These are phyloP conservation scores for Phytophthora pini DNA, from an alignment of 352 stramenopile species.

Conservation along the genomic window DNA sequence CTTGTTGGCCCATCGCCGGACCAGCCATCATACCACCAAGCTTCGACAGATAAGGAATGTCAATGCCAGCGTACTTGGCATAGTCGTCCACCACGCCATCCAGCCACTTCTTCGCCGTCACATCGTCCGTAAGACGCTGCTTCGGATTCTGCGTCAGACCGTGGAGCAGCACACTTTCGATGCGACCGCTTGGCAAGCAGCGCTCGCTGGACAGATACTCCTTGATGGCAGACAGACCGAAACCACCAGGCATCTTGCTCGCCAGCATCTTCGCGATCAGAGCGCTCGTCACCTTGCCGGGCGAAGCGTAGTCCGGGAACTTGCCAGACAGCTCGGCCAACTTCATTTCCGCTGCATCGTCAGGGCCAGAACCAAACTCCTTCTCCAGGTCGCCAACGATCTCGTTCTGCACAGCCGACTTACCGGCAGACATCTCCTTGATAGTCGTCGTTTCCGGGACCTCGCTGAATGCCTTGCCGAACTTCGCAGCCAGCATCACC, in stretches of 20 bases:
- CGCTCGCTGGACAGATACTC: conserved; percentile 75
- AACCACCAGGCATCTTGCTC: conserved; percentile 85
- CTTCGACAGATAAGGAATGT: conserved; percentile 64
- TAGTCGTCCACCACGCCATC: conserved; percentile 83
- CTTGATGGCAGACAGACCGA: conserved; percentile 78
- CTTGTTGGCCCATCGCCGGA: conserved; percentile 37
- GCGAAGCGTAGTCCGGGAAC: conserved; percentile 70
- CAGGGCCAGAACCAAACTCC: conserved; percentile 82
- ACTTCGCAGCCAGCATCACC: conserved; percentile 80
- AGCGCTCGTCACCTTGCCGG: conserved; percentile 75
- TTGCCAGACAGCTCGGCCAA: conserved; percentile 73
- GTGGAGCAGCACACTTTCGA: conserved; percentile 85
- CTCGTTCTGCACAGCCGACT: conserved; percentile 91
- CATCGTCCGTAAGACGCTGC: conserved; percentile 67
- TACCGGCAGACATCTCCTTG: conserved; percentile 81
- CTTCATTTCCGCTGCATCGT: conserved; percentile 84
- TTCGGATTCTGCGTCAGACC: conserved; percentile 74
- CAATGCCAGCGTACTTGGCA: conserved; percentile 59
- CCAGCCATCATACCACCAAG: conserved; percentile 42
- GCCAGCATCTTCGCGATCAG: conserved; percentile 85
- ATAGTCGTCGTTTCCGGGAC: conserved; percentile 71
- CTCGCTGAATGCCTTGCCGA: conserved; percentile 75
- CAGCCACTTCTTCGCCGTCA: conserved; percentile 79
- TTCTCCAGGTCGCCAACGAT: conserved; percentile 86
- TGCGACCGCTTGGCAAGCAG: conserved; percentile 69